These are phyloP conservation scores for Chlamydomonas schloesseri DNA, from an alignment of 139 green algal genomes.

Conservation along the genomic window DNA sequence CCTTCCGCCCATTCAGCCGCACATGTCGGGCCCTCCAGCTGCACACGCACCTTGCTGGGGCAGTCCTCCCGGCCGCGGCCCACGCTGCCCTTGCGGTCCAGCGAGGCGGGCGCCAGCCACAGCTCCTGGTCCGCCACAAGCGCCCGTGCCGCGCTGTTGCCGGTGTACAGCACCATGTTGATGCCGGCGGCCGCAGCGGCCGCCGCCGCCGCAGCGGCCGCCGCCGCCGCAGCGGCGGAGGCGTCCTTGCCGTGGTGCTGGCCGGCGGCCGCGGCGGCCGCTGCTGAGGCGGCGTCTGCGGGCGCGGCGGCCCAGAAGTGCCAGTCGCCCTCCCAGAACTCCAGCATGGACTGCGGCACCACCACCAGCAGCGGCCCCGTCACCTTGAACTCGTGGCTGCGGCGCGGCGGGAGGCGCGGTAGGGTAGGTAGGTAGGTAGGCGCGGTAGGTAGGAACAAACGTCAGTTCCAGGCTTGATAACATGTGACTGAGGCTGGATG, in stretches of 20 bases:
- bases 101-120: constrained; percentile 76
- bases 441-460: too few species aligned
- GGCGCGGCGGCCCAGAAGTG: constrained; percentile 51
- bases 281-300: not conserved
- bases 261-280: too few species aligned
- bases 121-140: constrained; percentile 84
- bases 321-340: constrained; percentile 80
- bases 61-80: constrained; percentile 24
- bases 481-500: too few species aligned
- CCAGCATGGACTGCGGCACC: constrained; percentile 63
- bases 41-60: constrained; percentile 45
- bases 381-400: constrained; percentile 72
- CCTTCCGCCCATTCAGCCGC: too few species aligned
- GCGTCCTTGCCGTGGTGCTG: constrained; percentile 3
- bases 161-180: constrained; percentile 75
- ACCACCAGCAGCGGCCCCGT: constrained; percentile 76
- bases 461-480: too few species aligned
- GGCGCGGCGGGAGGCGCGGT: not conserved
- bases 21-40: too few species aligned
- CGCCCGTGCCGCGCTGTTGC: constrained; percentile 60
- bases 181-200: constrained; percentile 10
- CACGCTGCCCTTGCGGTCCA: constrained; percentile 68
- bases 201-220: not conserved
- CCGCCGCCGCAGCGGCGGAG: not conserved
- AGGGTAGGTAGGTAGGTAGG: too few species aligned